Conservation (phyloP, 257 asterid genomes). For the Nicotiana paniculata region DNA sequence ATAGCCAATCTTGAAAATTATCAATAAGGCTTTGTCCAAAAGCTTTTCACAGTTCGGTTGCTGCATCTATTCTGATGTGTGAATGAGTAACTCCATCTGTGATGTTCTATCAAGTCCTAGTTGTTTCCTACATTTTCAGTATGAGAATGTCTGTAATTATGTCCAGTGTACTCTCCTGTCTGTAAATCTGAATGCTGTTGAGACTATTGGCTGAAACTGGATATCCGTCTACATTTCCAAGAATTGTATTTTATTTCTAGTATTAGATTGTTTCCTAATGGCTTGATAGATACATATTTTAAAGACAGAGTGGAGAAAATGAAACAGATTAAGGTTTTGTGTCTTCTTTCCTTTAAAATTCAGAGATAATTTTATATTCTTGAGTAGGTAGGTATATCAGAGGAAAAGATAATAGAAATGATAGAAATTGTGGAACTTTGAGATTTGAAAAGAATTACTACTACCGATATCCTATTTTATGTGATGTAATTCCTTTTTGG, state of each 20-base stretch:
- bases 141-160: not conserved
- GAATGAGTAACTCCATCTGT: not conserved
- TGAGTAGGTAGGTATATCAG: no score
- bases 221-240: not conserved
- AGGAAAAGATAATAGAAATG: no score
- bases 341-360: not conserved
- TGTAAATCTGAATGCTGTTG: not conserved
- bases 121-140: not conserved
- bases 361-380: no score
- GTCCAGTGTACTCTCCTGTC: not conserved
- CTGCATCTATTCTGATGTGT: not conserved
- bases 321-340: not conserved
- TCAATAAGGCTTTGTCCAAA: not conserved
- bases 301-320: not conserved
- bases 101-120: not conserved
- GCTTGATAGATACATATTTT: not conserved
- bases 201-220: not conserved
- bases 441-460: no score
- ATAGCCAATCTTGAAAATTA: conserved; percentile 1
- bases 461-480: no score
- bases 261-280: not conserved
- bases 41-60: not conserved
- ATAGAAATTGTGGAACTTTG: no score
- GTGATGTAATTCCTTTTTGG: no score
- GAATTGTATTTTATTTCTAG: not conserved